Evolutionary conservation across 305 asterid species (phyloP).

Genomic region (Fraxinus ornus): DNA sequence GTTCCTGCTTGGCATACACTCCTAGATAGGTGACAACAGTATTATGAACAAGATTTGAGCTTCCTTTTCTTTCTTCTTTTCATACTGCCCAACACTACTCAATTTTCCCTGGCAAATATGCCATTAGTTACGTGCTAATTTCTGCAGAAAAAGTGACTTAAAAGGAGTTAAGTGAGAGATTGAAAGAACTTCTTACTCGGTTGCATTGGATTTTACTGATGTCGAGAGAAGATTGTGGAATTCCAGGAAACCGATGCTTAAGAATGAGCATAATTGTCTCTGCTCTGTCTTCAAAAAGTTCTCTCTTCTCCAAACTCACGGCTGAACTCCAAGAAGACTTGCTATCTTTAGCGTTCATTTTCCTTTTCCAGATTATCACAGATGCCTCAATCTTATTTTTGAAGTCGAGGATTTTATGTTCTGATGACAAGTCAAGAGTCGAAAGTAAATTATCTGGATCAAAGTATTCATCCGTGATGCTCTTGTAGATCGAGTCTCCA

Average conservation of each 20-base stretch:
- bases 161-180: background rate
- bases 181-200: conserved; percentile 39
- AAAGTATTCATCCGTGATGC: conserved; percentile 66
- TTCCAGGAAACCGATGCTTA: conserved; percentile 73
- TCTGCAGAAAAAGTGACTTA: background rate
- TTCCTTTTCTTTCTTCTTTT: background rate
- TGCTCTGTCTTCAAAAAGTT: conserved; percentile 67
- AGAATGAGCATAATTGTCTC: conserved; percentile 60
- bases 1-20: too few relatives aligned
- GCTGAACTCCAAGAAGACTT: conserved; percentile 72
- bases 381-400: conserved; percentile 76
- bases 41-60: background rate
- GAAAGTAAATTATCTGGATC: conserved; percentile 67
- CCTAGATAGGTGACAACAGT: too few relatives aligned
- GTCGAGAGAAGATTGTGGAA: conserved; percentile 68
- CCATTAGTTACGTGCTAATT: background rate
- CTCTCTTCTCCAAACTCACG: conserved; percentile 66
- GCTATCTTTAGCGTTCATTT: conserved; percentile 59
- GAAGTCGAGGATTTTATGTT: conserved; percentile 71
- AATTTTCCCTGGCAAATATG: background rate
- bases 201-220: conserved; percentile 66
- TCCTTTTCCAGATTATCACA: conserved; percentile 67
- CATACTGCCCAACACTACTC: background rate
- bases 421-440: conserved; percentile 51
- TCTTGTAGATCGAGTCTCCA: conserved; percentile 65